Evolutionary conservation across 805 yeast species (phyloP), one percentile per base, ranked within the genome.

Genomic region (Lachancea fermentati): DNA sequence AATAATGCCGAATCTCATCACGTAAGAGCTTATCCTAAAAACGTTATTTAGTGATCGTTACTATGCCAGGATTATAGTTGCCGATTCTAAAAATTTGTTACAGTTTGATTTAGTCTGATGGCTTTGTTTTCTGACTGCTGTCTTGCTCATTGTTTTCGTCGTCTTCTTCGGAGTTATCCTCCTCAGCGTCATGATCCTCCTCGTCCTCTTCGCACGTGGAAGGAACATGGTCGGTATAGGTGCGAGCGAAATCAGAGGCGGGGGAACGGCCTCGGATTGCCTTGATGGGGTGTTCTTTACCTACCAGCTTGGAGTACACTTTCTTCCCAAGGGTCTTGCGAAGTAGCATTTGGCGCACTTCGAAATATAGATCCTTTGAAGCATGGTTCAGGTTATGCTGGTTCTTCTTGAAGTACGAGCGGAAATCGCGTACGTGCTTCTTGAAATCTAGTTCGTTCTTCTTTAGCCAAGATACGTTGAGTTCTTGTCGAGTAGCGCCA

Each of bases 401-500:
- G 53, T 86, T 81, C 58, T 78, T 81, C 59, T 79, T 79, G 82
- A 93, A 85, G 52, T 86, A 85, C 17, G 84, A 76, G 51, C 96
- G 73, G 67, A 93, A 91, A 47, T 87, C 96, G 46, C 69, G 77
- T 46, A 93, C 82, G 58, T 89, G 96, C 52, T 88, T 86, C 62
- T 85, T 88, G 66, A 93, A 75, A 48, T 93, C 98, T 52, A 93
- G 72, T 67, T 93, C 98, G 63, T 93, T 93, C 65, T 93, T 93
- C 67, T 93, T 93, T 53, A 93, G 72, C 98, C 98, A 93, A 22
- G 95, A 84, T 15, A 93, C 97, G 57, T 93, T 93, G 55, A 93
- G 75, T 57, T 93, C 98, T 62, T 93, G 87, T 57, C 98, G 76
- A 2, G 97, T 85, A 8, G 96, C 97, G 35, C 98, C 98, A 50